These are phyloP conservation scores for Cystobasidium sp. DNA, from an alignment of 1,284 basidiomycete genomes.

Conservation along the genomic window DNA sequence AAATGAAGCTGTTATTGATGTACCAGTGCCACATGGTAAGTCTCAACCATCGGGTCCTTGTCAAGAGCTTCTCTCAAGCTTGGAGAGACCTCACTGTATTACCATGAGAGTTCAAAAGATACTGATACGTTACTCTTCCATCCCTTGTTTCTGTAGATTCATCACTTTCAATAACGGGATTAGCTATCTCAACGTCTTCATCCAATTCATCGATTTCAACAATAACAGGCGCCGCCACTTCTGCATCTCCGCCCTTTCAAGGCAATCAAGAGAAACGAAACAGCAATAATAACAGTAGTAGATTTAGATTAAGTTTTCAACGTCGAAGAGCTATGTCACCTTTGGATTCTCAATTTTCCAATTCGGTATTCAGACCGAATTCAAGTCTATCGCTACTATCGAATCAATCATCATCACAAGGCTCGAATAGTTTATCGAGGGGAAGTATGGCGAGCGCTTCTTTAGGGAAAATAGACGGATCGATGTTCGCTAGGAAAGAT, in stretches of 20 bases:
- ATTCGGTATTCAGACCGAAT: not conserved
- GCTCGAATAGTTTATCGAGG: too few species aligned
- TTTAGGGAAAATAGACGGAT: too few species aligned
- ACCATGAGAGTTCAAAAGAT: not conserved
- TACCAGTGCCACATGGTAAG: too few species aligned
- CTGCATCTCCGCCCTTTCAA: not conserved
- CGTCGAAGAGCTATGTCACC: slow-evolving; percentile 1
- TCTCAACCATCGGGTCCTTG: too few species aligned
- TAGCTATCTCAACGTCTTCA: slow-evolving; percentile 5
- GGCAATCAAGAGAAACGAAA: not conserved
- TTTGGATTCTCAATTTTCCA: not conserved
- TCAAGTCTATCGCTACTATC: not conserved
- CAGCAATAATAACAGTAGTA: not conserved
- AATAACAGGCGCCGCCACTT: not conserved
- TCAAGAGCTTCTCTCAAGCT: too few species aligned
- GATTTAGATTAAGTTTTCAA: slow-evolving; percentile 4
- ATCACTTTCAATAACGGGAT: not conserved
- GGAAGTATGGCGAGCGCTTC: too few species aligned
- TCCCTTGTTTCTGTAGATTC: not conserved
- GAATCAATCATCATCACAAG: not conserved
- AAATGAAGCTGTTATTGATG: too few species aligned
- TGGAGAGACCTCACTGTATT: not conserved
- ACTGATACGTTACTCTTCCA: not conserved
- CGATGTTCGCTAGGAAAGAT: not conserved
- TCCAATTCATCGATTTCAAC: slow-evolving; percentile 7